Base-by-base conservation (phyloP, 163 green algal species). In the Chlorella variabilis region DNA sequence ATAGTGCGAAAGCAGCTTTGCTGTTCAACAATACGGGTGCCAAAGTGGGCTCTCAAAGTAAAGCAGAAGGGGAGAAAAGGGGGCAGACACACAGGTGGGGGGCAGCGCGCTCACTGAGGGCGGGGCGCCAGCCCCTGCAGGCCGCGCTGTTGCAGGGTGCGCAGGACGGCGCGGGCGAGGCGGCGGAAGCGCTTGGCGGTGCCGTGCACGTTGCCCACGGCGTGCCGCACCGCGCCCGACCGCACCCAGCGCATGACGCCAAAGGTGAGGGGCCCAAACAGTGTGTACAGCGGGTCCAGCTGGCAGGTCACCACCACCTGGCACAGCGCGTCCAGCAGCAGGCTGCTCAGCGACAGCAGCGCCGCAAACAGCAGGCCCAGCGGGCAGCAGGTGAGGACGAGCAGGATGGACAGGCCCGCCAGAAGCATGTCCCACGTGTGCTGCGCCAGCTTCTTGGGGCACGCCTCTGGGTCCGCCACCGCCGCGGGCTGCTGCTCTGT, bases 301-400 rank as follows among this genome's bases (percentile, higher is more conserved):
- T 76, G 48, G n/a, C 27, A 51, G 8, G 27, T n/a, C 5, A 76
- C 68, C 48, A 76, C 68, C 29, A 65, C 48, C n/a, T 76, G 59
- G 29, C 59, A 67, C 27, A 67, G 59, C 7, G 29, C 36, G 38
- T 71, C 65, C 65, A 71, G 36, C 15, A 51, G 20, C 36, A 67
- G 59, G 59, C 65, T 49, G 65, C 9, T 34, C 18, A 77, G 18
- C 0, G 48, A 51, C 31, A 77, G 70, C 70, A 49, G 31, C 48
- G 58, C 45, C 29, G 45, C 58, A 38, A 63, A 65, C 70, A 80
- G 54, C 73, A 80, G 73, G 36, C 73, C 73, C 73, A 80, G 48
- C 36, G 73, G 73, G 73, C 73, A 80, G 73, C 73, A 80, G 31
- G 56, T 70, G 36, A 66, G 42, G 3, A 80, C 23, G 27, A 80